Conservation (phyloP, 148 eudicot genomes). For the Arctostaphylos glauca region DNA sequence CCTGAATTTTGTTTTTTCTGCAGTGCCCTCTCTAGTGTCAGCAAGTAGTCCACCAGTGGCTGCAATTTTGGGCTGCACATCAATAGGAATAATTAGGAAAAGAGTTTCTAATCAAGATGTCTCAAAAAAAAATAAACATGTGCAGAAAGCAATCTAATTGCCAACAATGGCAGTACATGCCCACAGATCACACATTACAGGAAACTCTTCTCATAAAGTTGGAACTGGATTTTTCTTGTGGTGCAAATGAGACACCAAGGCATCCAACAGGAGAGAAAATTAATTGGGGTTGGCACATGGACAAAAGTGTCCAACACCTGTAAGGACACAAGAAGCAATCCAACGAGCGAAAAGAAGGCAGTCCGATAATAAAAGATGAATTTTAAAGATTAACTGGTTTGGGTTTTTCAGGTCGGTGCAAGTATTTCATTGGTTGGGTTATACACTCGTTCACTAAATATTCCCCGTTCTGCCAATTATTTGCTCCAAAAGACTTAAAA, state of each 20-base stretch:
- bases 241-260: neutral
- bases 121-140: neutral
- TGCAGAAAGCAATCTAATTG: neutral
- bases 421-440: neutral
- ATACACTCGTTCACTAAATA: neutral
- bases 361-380: neutral
- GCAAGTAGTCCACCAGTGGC: conserved; percentile 69
- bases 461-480: neutral
- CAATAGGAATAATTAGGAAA: neutral
- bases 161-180: neutral
- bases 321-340: neutral
- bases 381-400: neutral
- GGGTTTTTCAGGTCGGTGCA: neutral
- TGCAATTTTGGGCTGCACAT: conserved; percentile 71
- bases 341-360: neutral
- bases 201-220: neutral
- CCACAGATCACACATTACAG: neutral
- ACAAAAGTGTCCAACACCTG: neutral
- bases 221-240: neutral
- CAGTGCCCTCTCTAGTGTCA: conserved; percentile 54
- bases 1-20: conserved; percentile 63
- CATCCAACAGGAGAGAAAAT: neutral
- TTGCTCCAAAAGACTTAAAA: neutral
- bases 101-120: neutral
- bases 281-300: neutral